Base-by-base conservation (phyloP, 306 rosid species). In the Cercis canadensis region DNA sequence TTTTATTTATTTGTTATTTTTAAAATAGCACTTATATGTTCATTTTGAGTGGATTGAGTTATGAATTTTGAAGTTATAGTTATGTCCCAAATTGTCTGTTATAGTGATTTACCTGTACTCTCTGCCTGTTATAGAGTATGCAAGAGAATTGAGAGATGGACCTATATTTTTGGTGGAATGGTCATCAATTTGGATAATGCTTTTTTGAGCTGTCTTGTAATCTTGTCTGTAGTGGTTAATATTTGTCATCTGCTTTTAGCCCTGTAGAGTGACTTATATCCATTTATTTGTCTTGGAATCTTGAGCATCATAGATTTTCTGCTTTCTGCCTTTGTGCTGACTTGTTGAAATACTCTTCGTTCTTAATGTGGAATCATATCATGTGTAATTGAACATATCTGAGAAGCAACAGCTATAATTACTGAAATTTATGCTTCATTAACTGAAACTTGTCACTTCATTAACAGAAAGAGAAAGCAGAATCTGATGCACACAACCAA, bases 401-500 rank as follows among this genome's bases (percentile, higher is more conserved):
- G 34, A 61, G 52, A 39, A 62, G 59, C 44, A 75, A 62, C 41
- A 33, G 5, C 50, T 52, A 46, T 76, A 1, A 40, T 24, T 32
- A 24, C 49, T 76, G 60, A 34, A 46, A 47, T 39, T 65, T 43
- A 46, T 58, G 52, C 55, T 81, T 59, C 39, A 21, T 77, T 62
- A 46, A 65, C 41, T 11, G 13, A 54, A 56, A 11, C 29, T 67
- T 67, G 36, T 33, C 57, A 55, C 73, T 58, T 77, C 18, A 17
- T 88, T 67, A 55, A 75, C 90, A 95, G 99, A 90, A 78, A 39
- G 93, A 87, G 75, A 67, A 74, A 62, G 81, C 65, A 19, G 97
- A 87, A 44, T 43, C 84, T 50, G 92, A 86, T 40, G 33, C 73
- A 39, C 83, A 81, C 16, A 74, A 29, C 47, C 77, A 88, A 77